phyloP scores from a whole-genome alignment of 345 rosid genomes.

The Linum tenue region DNA sequence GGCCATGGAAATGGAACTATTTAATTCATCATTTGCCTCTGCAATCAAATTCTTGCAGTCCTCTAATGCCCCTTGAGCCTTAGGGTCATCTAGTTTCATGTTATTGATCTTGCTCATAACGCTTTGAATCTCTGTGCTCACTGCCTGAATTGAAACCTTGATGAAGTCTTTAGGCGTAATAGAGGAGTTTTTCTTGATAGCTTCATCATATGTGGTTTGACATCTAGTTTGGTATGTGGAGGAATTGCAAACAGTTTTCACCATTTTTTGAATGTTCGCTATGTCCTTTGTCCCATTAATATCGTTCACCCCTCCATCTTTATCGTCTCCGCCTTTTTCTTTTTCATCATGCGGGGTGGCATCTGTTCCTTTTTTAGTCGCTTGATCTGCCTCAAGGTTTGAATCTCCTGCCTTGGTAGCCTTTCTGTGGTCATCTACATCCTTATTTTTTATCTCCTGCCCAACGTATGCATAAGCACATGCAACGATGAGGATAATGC shows the following conservation, averaged over 20 bases:
- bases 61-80: slow-evolving; percentile 50
- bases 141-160: slow-evolving; percentile 39
- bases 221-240: slow-evolving; percentile 48
- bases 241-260: slow-evolving; percentile 37
- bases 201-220: slow-evolving; percentile 32
- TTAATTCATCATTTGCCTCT: slow-evolving; percentile 51
- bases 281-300: background rate
- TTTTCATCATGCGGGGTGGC: slow-evolving; percentile 9
- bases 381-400: background rate
- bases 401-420: background rate
- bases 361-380: slow-evolving; percentile 14
- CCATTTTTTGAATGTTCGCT: slow-evolving; percentile 20
- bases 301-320: background rate
- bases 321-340: background rate
- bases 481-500: slow-evolving; percentile 32
- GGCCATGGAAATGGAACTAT: slow-evolving; percentile 17
- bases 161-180: slow-evolving; percentile 37
- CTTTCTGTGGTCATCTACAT: background rate
- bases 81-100: slow-evolving; percentile 26
- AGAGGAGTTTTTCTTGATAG: slow-evolving; percentile 16
- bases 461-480: slow-evolving; percentile 31
- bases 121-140: slow-evolving; percentile 27
- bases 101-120: slow-evolving; percentile 28
- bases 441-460: background rate
- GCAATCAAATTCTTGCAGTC: slow-evolving; percentile 46